Conservation (phyloP, 1,284 basidiomycete species). For the Rhodotorula sp. region DNA sequence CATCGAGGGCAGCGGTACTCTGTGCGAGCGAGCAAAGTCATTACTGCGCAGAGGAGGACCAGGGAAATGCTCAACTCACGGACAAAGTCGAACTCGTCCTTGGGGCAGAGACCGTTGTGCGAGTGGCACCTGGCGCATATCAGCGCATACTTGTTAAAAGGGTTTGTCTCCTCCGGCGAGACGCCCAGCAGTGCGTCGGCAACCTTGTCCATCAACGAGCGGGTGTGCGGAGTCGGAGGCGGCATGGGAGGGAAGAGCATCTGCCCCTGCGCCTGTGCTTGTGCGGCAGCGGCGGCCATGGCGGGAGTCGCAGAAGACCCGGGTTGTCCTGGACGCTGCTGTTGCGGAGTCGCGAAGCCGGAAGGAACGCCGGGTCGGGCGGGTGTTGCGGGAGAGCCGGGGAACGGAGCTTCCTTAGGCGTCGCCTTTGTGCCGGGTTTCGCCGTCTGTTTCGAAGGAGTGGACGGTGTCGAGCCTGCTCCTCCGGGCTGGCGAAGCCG, state of each 20-base stretch:
- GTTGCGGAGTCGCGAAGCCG: slow-evolving; percentile 10
- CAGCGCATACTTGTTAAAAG: slow-evolving; percentile 73
- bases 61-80: slow-evolving; percentile 61
- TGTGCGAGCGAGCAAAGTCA: slow-evolving; percentile 45
- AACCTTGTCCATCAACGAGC: slow-evolving; percentile 50
- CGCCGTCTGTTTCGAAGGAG: background rate
- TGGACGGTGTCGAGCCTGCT: slow-evolving; percentile 33
- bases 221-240: slow-evolving; percentile 24
- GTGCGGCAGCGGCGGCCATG: slow-evolving; percentile 12
- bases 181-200: slow-evolving; percentile 52
- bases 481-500: slow-evolving; percentile 46
- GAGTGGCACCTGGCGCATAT: slow-evolving; percentile 90
- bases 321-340: background rate
- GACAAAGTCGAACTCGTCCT: slow-evolving; percentile 82
- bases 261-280: background rate
- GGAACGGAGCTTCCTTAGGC: background rate
- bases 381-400: slow-evolving; percentile 7
- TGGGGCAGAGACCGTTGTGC: slow-evolving; percentile 91
- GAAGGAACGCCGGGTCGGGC: slow-evolving; percentile 35
- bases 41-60: background rate
- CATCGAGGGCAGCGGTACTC: slow-evolving; percentile 75
- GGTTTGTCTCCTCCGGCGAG: slow-evolving; percentile 49
- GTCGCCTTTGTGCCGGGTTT: background rate
- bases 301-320: background rate
- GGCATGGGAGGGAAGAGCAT: slow-evolving; percentile 1